Base-by-base conservation (phyloP, 306 rosid species). In the Quercus dentata region DNA sequence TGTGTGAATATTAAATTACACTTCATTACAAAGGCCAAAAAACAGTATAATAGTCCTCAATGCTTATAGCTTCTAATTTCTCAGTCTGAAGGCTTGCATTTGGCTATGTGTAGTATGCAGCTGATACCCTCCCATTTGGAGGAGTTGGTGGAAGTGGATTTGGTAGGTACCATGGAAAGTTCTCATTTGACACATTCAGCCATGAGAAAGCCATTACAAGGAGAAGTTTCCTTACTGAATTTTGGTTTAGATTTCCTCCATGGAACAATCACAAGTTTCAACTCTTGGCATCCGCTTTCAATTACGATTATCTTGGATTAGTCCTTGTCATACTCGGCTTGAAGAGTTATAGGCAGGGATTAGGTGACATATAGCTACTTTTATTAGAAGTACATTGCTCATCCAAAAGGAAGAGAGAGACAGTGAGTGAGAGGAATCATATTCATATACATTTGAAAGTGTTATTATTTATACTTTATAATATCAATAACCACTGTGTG, bases 231-330 rank as follows among this genome's bases (percentile, higher is more conserved):
- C 79, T 85, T 33, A 28, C 82, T 59, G 98, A 93, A 57, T 88
- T 93, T 56, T 93, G 94, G 98, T 93, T 77, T 55, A 88, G 97
- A 83, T 88, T 73, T 80, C 97, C 97, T 73, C 98, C 97, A 77
- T 93, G 98, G 97, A 87, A 74, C 78, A 67, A 77, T 49, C 5
- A 81, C 51, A 91, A 93, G 89, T 74, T 85, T 33, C 92, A 84
- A 41, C 90, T 91, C 57, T 87, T 91, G 15, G 86, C 85, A 25
- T 61, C 21, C 10, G 72, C 86, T 63, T 88, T 85, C 72, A 86
- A 80, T 35, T 76, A 62, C 9, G 86, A 93, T 79, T 89, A 91
- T 79, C 44, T 87, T 55, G 89, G 90, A 27, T 3, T 93, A 4
- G 52, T 85, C 19, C 89, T 91, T 49, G 83, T 76, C 55, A 10